Percentiles rank a stretch among this genome's conserved stretches.
Evolutionary conservation across 768 basidiomycete species (phyloP).

Genomic region (Termitomyces sp.): DNA sequence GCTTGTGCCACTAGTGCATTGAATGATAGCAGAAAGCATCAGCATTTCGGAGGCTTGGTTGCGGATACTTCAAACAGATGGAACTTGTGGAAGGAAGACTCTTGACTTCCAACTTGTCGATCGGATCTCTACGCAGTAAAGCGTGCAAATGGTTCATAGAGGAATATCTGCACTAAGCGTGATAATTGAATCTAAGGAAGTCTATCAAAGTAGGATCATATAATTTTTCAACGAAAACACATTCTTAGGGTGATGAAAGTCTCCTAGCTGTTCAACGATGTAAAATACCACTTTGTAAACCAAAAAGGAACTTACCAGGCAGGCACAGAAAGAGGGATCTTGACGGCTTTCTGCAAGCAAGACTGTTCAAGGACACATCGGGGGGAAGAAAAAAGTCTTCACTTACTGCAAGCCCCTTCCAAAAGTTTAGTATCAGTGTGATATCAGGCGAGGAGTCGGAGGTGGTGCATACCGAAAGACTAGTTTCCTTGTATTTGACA

Average conservation of each 20-base stretch:
- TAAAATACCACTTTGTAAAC: not conserved
- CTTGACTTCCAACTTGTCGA: too few relatives aligned
- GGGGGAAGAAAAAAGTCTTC: not conserved
- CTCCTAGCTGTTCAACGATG: not conserved
- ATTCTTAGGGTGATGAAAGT: not conserved
- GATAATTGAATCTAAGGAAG: not conserved
- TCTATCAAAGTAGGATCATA: not conserved
- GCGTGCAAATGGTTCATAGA: not conserved
- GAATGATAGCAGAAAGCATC: too few relatives aligned
- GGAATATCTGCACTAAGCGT: not conserved
- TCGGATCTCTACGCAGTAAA: too few relatives aligned
- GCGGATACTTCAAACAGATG: too few relatives aligned
- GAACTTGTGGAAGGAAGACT: too few relatives aligned
- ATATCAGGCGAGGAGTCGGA: not conserved
- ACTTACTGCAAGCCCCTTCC: constrained; percentile 38
- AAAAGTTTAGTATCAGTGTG: not conserved
- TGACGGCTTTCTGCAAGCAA: constrained; percentile 56
- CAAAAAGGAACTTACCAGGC: constrained; percentile 48
- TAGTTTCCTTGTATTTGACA: constrained; percentile 93
- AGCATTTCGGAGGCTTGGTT: too few relatives aligned
- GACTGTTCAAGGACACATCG: not conserved
- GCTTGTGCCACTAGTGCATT: too few relatives aligned
- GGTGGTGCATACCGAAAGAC: constrained; percentile 62
- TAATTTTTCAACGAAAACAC: not conserved
- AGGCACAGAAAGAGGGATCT: constrained; percentile 80